These are phyloP conservation scores for Lactarius psammicola DNA, from an alignment of 768 basidiomycete genomes.

Conservation along the genomic window DNA sequence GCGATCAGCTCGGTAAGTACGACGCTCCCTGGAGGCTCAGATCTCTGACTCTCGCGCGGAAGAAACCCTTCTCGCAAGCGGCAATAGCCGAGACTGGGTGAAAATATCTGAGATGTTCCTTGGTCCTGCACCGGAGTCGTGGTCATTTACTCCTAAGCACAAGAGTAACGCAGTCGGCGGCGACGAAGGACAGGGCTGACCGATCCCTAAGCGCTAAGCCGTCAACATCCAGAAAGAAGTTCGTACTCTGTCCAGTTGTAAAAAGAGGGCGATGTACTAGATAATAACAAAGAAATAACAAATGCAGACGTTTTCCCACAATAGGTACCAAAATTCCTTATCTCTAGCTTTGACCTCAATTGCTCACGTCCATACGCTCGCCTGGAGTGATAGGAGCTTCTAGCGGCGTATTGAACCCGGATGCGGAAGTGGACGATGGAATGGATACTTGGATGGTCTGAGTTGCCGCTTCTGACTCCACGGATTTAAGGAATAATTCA, in stretches of 20 bases:
- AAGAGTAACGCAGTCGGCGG: slow-evolving; percentile 75
- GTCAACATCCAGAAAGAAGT: not conserved
- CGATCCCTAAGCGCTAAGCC: not conserved
- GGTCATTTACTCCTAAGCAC: slow-evolving; percentile 90
- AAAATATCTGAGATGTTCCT: slow-evolving; percentile 95
- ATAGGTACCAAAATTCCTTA: not conserved
- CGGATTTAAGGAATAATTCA: slow-evolving; percentile 37
- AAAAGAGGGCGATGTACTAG: slow-evolving; percentile 9
- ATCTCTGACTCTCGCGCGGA: slow-evolving; percentile 11
- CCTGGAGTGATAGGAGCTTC: slow-evolving; percentile 22
- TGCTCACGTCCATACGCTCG: slow-evolving; percentile 26
- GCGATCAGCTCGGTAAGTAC: slow-evolving; percentile 81
- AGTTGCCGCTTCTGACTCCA: slow-evolving; percentile 20
- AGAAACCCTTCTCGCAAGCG: slow-evolving; percentile 85
- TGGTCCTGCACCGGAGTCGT: slow-evolving; percentile 79
- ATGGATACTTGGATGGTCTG: slow-evolving; percentile 12
- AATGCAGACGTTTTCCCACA: not conserved
- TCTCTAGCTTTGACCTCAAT: slow-evolving; percentile 5
- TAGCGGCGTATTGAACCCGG: slow-evolving; percentile 24
- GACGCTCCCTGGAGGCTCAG: slow-evolving; percentile 5
- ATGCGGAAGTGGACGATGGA: slow-evolving; percentile 25
- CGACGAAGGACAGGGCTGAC: slow-evolving; percentile 61
- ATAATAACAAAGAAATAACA: slow-evolving; percentile 22
- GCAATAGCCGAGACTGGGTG: slow-evolving; percentile 83
- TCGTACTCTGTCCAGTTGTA: not conserved